These are phyloP conservation scores for Beta macrorhiza DNA, from an alignment of 179 eudicot species.

Conservation along the genomic window DNA sequence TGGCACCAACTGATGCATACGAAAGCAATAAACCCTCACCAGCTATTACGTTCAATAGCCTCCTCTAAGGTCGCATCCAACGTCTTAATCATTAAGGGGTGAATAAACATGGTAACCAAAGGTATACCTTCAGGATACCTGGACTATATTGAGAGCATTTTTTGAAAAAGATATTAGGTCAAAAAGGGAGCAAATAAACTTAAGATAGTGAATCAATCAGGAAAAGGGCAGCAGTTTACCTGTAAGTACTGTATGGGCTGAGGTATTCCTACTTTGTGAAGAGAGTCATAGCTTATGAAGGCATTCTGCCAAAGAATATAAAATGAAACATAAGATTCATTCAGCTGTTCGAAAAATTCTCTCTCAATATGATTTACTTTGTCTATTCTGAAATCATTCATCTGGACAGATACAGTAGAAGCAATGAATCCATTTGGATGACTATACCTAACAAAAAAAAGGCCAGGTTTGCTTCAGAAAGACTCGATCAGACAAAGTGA, in stretches of 20 bases:
- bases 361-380: background rate
- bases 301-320: too few species aligned
- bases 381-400: background rate
- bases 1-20: too few species aligned
- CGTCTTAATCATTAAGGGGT: constrained; percentile 82
- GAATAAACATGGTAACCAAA: constrained; percentile 69
- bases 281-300: too few species aligned
- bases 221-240: constrained; percentile 47
- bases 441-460: constrained; percentile 3
- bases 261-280: constrained; percentile 54
- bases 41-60: too few species aligned
- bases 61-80: constrained; percentile 58
- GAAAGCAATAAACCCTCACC: too few species aligned
- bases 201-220: background rate
- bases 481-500: background rate
- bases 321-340: too few species aligned
- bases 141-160: constrained; percentile 53
- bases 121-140: constrained; percentile 93
- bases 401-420: background rate
- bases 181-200: background rate
- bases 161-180: background rate
- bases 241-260: constrained; percentile 93
- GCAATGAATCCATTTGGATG: background rate
- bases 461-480: background rate
- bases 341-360: background rate